phyloP scores from a whole-genome alignment of 192 early-diverging fungal species.

The Backusella liffmaniae region DNA sequence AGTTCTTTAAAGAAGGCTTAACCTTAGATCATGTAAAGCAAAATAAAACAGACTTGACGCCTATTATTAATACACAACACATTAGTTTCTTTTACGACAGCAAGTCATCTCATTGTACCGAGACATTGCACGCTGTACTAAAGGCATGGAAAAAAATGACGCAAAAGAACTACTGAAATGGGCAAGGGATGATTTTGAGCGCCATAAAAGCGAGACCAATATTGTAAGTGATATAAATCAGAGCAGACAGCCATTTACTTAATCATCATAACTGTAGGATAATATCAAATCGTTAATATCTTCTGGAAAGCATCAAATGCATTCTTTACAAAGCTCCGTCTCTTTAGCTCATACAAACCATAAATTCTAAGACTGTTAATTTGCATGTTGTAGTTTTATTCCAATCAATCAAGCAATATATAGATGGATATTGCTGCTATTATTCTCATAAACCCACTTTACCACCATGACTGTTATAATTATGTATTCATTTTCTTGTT shows the following conservation, averaged over 20 bases:
- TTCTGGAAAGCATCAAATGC: slow-evolving; percentile 38
- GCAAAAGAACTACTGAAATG: slow-evolving; percentile 39
- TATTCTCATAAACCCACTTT: too few relatives aligned
- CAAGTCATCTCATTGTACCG: slow-evolving; percentile 37
- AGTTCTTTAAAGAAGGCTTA: slow-evolving; percentile 29
- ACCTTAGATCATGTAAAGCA: slow-evolving; percentile 33
- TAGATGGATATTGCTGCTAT: too few relatives aligned
- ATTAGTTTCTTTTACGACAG: slow-evolving; percentile 23
- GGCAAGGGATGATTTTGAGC: slow-evolving; percentile 51
- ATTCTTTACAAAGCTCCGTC: slow-evolving; percentile 30
- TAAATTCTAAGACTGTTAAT: neutral
- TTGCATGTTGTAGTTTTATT: too few relatives aligned
- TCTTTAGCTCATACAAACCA: slow-evolving; percentile 27
- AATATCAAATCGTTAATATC: slow-evolving; percentile 32
- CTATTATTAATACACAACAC: neutral
- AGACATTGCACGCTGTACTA: slow-evolving; percentile 29
- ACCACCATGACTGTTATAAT: too few relatives aligned
- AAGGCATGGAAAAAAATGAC: slow-evolving; percentile 38
- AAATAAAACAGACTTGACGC: neutral
- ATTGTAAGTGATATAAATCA: slow-evolving; percentile 28
- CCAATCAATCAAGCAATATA: too few relatives aligned
- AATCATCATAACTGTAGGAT: slow-evolving; percentile 15
- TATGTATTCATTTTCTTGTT: too few relatives aligned
- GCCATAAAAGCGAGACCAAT: slow-evolving; percentile 38
- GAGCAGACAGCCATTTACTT: neutral